Percentiles rank a stretch among this genome's conserved stretches.
Evolutionary conservation across 2,329 filamentous ascomycete species (phyloP).

Genomic region (Samsoniella hepiali): DNA sequence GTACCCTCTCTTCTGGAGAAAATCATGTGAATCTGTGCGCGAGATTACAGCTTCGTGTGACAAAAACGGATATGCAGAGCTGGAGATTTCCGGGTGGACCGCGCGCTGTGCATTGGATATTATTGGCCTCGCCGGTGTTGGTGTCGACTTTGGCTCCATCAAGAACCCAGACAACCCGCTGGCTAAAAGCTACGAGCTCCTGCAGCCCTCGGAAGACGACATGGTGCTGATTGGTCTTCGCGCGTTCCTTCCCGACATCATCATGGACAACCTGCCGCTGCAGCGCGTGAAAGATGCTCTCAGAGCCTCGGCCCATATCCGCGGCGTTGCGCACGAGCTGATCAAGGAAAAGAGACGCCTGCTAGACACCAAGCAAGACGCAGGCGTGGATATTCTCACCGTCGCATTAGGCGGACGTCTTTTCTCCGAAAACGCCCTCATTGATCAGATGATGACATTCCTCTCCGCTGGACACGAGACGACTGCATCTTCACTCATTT

Average conservation of each 20-base stretch:
- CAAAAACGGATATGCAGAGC: constrained; percentile 19
- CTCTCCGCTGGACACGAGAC: constrained; percentile 44
- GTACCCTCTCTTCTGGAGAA: constrained; percentile 33
- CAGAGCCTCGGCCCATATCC: constrained; percentile 29
- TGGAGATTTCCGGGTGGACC: constrained; percentile 24
- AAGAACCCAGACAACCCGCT: constrained; percentile 34
- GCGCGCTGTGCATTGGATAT: constrained; percentile 34
- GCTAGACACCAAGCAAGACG: constrained; percentile 25
- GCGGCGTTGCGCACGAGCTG: constrained; percentile 29
- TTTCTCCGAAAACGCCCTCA: constrained; percentile 38
- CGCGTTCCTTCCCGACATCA: constrained; percentile 19
- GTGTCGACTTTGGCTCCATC: constrained; percentile 33
- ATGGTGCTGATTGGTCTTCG: constrained; percentile 18
- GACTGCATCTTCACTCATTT: constrained; percentile 39
- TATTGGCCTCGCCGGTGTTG: constrained; percentile 33
- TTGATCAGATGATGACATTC: constrained; percentile 42
- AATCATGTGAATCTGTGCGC: constrained; percentile 28
- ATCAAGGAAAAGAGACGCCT: constrained; percentile 30
- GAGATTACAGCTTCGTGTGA: constrained; percentile 17
- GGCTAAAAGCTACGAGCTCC: constrained; percentile 33
- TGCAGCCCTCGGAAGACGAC: constrained; percentile 17
- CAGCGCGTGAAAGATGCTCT: constrained; percentile 23
- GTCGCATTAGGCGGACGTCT: constrained; percentile 30
- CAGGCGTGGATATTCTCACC: constrained; percentile 36
- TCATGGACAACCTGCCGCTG: constrained; percentile 19